Evolutionary conservation across 176 grass and related monocot species (phyloP), one percentile per base, ranked within the genome.

Genomic region (Juncus inflexus): DNA sequence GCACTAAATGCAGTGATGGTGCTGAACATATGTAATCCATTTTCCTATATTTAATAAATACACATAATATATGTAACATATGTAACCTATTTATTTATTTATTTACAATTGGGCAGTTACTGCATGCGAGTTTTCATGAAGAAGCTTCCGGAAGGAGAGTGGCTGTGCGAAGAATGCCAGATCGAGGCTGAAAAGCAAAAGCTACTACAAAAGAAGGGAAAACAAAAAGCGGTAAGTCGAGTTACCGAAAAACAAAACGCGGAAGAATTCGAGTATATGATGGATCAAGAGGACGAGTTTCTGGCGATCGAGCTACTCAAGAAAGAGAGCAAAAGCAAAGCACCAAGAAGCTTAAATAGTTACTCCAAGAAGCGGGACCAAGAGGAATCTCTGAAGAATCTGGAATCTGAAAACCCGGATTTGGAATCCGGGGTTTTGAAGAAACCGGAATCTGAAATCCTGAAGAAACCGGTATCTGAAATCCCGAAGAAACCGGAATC

Each of bases 101-200:
- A 8, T 71, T 69, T 78, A 16, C 15, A 67, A 70, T 83, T 72
- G 39, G 77, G 50, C 75, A 99, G 94, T 77, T 99, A 99, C 63
- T 99, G 94, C 64, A 99, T 99, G 85, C 75, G 65, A 49, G 58
- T 80, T 49, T 86, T 78, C 79, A 77, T 86, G 88, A 65, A 89
- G 74, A 75, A 89, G 38, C 78, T 92, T 86, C 94, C 94, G 61
- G 80, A 86, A 67, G 66, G 80, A 72, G 77, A 84, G 12, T 99
- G 94, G 94, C 74, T 89, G 50, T 99, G 94, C 65, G 94, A 99
- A 99, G 88, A 89, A 76, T 99, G 94, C 53, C 70, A 92, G 76
- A 67, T 68, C 70, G 84, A 75, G 35, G 52, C 55, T 79, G 75
- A 75, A 62, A 90, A 90, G 36, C 62, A 75, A 53, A 79, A 87